Percentiles rank a stretch among this genome's conserved stretches.
Conservation (phyloP, 805 yeast species). For the Candida anglica region DNA sequence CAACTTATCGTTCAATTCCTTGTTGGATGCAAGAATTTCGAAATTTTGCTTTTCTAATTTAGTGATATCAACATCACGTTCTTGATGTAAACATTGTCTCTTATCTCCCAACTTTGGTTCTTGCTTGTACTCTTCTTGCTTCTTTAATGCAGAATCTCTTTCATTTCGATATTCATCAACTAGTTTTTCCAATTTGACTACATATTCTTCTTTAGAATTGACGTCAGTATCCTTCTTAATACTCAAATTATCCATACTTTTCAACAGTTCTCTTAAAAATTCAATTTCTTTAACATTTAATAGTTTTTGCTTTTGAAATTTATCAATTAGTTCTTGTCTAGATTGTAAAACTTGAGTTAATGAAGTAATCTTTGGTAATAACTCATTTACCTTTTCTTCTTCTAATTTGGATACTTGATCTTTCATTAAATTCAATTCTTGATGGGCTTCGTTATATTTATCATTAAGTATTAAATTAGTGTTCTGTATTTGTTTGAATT, state of each 20-base stretch:
- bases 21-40: conserved; percentile 30
- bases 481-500: conserved; percentile 30
- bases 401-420: conserved; percentile 7
- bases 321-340: conserved; percentile 18
- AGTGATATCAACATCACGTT: conserved; percentile 18
- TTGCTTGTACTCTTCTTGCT: conserved; percentile 6
- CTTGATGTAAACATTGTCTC: neutral
- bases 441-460: conserved; percentile 21
- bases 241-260: conserved; percentile 38
- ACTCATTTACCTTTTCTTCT: conserved; percentile 6
- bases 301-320: conserved; percentile 48
- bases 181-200: conserved; percentile 41
- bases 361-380: conserved; percentile 9
- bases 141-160: conserved; percentile 37
- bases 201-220: conserved; percentile 15
- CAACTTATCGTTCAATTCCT: conserved; percentile 32
- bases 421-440: conserved; percentile 14
- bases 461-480: conserved; percentile 33
- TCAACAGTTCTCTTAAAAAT: conserved; percentile 52
- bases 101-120: conserved; percentile 9
- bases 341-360: conserved; percentile 9
- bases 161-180: conserved; percentile 56
- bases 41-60: conserved; percentile 40
- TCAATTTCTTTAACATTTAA: conserved; percentile 58
- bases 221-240: conserved; percentile 9